phyloP scores from a whole-genome alignment of 345 rosid species.

The Eucalyptus guilfoylei region DNA sequence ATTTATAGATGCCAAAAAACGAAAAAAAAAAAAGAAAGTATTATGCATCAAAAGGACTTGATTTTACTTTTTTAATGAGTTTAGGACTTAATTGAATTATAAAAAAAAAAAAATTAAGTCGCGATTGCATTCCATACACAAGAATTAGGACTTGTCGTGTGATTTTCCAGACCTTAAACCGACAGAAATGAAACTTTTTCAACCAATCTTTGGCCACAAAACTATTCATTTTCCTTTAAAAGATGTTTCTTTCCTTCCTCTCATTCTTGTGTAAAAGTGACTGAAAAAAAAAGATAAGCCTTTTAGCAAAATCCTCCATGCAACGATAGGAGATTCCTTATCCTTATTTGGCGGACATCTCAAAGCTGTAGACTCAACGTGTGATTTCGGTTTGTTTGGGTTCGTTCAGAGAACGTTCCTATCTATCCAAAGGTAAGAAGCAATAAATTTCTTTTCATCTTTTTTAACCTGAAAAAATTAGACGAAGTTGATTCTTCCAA shows the following conservation, averaged over 20 bases:
- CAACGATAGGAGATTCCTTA: background rate
- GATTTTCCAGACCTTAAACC: background rate
- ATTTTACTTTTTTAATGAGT: too few species aligned
- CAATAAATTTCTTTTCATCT: background rate
- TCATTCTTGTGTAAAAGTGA: background rate
- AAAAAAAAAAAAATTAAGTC: background rate
- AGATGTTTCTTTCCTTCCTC: background rate
- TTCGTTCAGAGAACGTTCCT: background rate
- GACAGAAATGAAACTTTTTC: background rate
- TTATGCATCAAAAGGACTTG: too few species aligned
- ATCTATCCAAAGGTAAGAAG: background rate
- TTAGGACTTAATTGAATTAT: too few species aligned
- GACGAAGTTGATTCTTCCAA: background rate
- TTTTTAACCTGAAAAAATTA: background rate
- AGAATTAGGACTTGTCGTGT: background rate
- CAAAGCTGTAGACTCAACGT: too few species aligned
- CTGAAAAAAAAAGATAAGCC: background rate
- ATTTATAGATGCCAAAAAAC: too few species aligned
- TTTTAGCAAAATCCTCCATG: background rate
- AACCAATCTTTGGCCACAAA: background rate
- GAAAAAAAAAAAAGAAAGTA: too few species aligned
- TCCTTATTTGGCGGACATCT: background rate
- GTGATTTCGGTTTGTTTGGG: background rate
- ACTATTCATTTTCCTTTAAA: background rate
- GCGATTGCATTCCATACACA: background rate